Base-by-base conservation (phyloP, 306 rosid genomes). In the Cicer judaicum region DNA sequence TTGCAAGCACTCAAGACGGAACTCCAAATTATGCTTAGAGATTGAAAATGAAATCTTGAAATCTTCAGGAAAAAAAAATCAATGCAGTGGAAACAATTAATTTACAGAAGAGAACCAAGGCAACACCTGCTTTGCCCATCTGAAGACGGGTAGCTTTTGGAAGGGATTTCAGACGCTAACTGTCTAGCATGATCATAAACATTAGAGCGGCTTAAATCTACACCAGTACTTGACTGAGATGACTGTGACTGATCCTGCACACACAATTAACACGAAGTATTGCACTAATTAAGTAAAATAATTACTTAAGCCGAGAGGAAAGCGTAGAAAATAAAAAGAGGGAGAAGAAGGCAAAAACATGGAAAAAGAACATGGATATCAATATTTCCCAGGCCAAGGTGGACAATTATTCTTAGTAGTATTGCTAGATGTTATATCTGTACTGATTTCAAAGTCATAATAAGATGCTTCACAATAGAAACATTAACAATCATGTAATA, bases 41-140 rank as follows among this genome's bases (percentile, higher is more conserved):
- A 53, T 53, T 9, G 3, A 68, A 60, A 85, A 44, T 49, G 10
- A 70, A 10, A n/a, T n/a, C n/a, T n/a, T n/a, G n/a, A n/a, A 74
- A 46, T 75, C 56, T 67, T 63, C 12, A 43, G 34, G 78, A 56
- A 76, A 16, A 16, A 56, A 36, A 71, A 44, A 72, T 47, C 49
- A 49, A 29, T 40, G 53, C 40, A 47, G 63, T 8, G 38, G 54
- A 72, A 64, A 75, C 59, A 65, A 43, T 12, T 56, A 71, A 67
- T 56, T 1, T 10, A 56, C 39, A 8, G 7, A 55, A 75, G 44
- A 62, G 70, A 48, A 72, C 80, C 80, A 61, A 67, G 44, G 57
- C 10, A 78, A 74, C 38, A 92, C 97, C 99, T 94, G 92, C 79
- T 88, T 82, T 87, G 90, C 61, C 79, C 85, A 36, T 85, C 86